Base-by-base conservation (phyloP, 176 grass and related monocot species). In the Olyra latifolia region DNA sequence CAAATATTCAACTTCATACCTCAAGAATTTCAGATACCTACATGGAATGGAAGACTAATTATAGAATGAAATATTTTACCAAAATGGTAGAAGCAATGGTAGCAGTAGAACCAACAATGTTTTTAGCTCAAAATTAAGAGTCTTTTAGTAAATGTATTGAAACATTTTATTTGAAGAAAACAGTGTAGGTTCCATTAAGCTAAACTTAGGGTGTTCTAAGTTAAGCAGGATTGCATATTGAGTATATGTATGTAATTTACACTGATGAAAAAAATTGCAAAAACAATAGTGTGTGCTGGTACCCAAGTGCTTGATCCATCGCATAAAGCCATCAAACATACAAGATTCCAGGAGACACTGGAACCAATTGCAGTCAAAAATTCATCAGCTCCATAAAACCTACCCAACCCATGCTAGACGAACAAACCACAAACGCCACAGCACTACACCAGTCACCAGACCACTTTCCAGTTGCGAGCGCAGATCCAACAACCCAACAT, bases 21-120 rank as follows among this genome's bases (percentile, higher is more conserved):
- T 77, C 95, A 98, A 91, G 59, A 91, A 93, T 52, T 88, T 87
- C 47, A 97, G 82, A 71, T 92, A 94, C 72, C 95, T 97, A 59
- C 62, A 66, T 72, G 40, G 66, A 82, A 62, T 14, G 10, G 20
- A 81, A 14, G 29, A 79, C 10, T 20, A 76, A 63, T 80, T 69
- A 8, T 61, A 70, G 15, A 77, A 61, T 11, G 7, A 62, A 61
- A 28, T 25, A 68, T 60, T 28, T 83, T 43, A 73, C 17, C 15
- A 83, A 73, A 83, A 72, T 16, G 16, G 50, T 19, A 84, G 43
- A 61, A 77, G 40, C 1, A 62, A 61, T 23, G 42, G 4, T 17
- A 80, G 20, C 15, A 74, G 60, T 30, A 82, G 44, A 62, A 66
- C n/a, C 10, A 19, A 15, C 25, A 49, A 23, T 32, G 30, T 55